Evolutionary conservation across 2,329 filamentous ascomycete species (phyloP).

Genomic region (Fonsecaea erecta): DNA sequence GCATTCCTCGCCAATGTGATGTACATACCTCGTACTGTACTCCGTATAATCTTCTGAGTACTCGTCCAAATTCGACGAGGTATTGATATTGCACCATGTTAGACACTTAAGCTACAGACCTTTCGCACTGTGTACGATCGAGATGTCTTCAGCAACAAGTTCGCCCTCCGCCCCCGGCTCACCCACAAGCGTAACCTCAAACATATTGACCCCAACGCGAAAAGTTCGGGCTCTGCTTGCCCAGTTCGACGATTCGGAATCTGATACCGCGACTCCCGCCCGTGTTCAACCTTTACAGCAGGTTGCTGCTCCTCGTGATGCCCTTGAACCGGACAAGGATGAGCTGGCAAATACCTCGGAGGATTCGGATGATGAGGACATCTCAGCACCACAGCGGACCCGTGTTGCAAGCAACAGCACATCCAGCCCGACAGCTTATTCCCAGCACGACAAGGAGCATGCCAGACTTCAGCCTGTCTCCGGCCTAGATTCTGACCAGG

Average conservation of each 20-base stretch:
- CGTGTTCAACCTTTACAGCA: background rate
- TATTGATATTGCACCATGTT: background rate
- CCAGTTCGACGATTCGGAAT: slow-evolving; percentile 54
- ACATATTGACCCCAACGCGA: slow-evolving; percentile 42
- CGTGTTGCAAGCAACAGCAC: background rate
- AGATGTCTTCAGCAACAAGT: slow-evolving; percentile 25
- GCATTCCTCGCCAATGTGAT: background rate
- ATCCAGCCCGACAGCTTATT: background rate
- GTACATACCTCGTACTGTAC: no score
- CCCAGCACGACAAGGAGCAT: background rate
- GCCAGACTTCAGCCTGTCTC: background rate
- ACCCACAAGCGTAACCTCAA: slow-evolving; percentile 17
- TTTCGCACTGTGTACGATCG: background rate
- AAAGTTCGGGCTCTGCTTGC: slow-evolving; percentile 58
- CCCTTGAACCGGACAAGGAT: background rate
- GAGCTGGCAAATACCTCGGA: slow-evolving; percentile 15
- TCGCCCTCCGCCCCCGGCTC: slow-evolving; percentile 23
- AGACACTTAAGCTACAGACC: background rate
- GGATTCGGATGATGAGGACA: slow-evolving; percentile 53
- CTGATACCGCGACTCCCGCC: slow-evolving; percentile 41
- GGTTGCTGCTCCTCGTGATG: background rate
- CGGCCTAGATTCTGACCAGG: background rate
- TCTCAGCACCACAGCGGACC: slow-evolving; percentile 13
- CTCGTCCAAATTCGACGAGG: background rate
- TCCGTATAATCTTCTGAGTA: no score